These are phyloP conservation scores for Chlorella sorokiniana DNA, from an alignment of 139 green algal species.

Conservation along the genomic window DNA sequence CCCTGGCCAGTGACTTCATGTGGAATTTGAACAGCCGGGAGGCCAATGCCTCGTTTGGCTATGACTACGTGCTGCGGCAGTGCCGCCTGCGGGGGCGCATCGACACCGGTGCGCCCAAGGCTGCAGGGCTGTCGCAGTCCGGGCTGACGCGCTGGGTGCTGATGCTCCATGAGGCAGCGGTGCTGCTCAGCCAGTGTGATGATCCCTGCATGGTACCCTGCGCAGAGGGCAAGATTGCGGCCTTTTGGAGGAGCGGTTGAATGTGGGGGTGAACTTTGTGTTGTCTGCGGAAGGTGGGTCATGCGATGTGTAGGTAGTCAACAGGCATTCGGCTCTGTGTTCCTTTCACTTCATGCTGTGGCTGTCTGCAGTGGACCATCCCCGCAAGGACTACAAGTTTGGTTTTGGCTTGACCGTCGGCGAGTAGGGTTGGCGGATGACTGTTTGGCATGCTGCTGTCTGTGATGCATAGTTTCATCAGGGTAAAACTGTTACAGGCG, in stretches of 20 bases:
- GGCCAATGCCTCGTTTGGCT: slow-evolving; percentile 90
- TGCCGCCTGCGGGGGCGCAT: slow-evolving; percentile 76
- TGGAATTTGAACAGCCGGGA: slow-evolving; percentile 92
- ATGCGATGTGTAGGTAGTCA: neutral
- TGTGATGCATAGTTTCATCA: too few relatives aligned
- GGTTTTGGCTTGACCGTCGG: slow-evolving; percentile 91
- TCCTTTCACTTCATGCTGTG: neutral
- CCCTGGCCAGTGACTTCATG: slow-evolving; percentile 91
- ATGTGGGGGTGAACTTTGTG: slow-evolving; percentile 95
- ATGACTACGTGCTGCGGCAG: slow-evolving; percentile 94
- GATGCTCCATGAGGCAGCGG: neutral
- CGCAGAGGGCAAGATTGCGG: slow-evolving; percentile 71
- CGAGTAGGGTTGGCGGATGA: slow-evolving; percentile 79
- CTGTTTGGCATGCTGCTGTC: too few relatives aligned
- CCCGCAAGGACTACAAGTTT: slow-evolving; percentile 96
- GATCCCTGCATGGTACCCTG: neutral
- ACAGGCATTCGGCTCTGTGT: neutral
- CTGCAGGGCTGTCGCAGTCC: neutral
- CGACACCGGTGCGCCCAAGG: slow-evolving; percentile 60
- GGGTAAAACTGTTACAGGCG: too few relatives aligned
- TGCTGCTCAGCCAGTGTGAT: neutral
- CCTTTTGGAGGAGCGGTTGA: slow-evolving; percentile 95
- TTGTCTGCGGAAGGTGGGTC: slow-evolving; percentile 79
- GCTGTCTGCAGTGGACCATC: slow-evolving; percentile 82
- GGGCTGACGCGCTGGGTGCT: neutral